Evolutionary conservation across 441 rosid species (phyloP).

Genomic region (Croton setiger): DNA sequence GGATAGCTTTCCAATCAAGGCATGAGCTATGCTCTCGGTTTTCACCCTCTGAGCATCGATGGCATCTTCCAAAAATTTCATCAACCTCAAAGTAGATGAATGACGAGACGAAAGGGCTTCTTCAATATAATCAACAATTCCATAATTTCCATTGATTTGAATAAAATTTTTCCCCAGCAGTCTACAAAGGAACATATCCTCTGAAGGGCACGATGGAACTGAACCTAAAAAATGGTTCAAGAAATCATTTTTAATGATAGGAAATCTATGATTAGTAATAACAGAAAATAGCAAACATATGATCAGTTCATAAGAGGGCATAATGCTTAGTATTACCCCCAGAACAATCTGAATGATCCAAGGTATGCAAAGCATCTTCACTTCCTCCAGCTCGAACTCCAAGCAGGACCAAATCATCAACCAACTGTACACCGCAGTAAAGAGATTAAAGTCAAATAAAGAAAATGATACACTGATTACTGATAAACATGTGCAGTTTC

Average conservation of each 20-base stretch:
- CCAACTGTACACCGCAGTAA: slow-evolving; percentile 46
- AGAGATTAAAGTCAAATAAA: not conserved
- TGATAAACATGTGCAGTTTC: not conserved
- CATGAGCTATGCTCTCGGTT: slow-evolving; percentile 51
- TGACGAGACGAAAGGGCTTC: slow-evolving; percentile 64
- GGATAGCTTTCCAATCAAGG: slow-evolving; percentile 40
- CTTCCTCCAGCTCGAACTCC: slow-evolving; percentile 71
- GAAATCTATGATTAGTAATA: not conserved
- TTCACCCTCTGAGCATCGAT: slow-evolving; percentile 59
- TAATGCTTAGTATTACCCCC: slow-evolving; percentile 42
- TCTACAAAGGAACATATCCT: slow-evolving; percentile 86
- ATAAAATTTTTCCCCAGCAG: slow-evolving; percentile 58
- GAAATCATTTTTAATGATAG: slow-evolving; percentile 8
- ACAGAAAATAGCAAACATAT: not conserved
- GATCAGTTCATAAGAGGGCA: slow-evolving; percentile 11
- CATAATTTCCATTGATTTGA: slow-evolving; percentile 37
- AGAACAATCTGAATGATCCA: slow-evolving; percentile 42
- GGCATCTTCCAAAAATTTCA: slow-evolving; percentile 65
- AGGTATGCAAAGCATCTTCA: slow-evolving; percentile 35
- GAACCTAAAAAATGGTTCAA: slow-evolving; percentile 45
- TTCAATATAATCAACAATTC: slow-evolving; percentile 48
- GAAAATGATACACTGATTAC: not conserved
- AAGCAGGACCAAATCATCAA: slow-evolving; percentile 79
- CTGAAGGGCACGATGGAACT: slow-evolving; percentile 68
- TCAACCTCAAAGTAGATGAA: slow-evolving; percentile 57